These are phyloP conservation scores for Tricholoma sp. DNA, from an alignment of 768 basidiomycete species.

Conservation along the genomic window DNA sequence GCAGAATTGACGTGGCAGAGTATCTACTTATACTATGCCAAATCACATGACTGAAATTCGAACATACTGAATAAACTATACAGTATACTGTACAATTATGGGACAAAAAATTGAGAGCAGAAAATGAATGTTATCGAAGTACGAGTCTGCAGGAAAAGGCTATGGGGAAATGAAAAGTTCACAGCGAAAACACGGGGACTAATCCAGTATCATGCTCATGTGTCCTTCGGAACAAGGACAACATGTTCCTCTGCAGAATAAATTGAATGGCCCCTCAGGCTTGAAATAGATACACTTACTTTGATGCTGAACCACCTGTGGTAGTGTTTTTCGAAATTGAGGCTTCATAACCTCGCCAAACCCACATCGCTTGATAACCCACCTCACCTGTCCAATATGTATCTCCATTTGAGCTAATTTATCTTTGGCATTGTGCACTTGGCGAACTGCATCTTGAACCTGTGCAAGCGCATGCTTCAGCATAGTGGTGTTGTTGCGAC, in stretches of 20 bases:
- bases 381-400: not conserved
- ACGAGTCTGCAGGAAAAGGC: not conserved
- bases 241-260: not conserved
- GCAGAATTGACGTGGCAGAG: too few relatives aligned
- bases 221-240: not conserved
- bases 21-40: too few relatives aligned
- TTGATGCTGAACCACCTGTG: not conserved
- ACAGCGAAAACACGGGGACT: not conserved
- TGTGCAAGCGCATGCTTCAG: too few relatives aligned
- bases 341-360: not conserved
- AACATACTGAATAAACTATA: too few relatives aligned
- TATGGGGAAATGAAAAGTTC: not conserved
- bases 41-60: too few relatives aligned
- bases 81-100: too few relatives aligned
- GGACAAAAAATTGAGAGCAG: too few relatives aligned
- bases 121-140: too few relatives aligned
- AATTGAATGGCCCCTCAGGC: not conserved
- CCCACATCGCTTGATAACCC: not conserved
- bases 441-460: too few relatives aligned
- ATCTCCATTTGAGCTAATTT: too few relatives aligned
- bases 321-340: not conserved
- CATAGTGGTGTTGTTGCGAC: too few relatives aligned
- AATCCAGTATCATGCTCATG: not conserved
- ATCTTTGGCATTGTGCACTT: too few relatives aligned
- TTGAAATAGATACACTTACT: not conserved